Evolutionary conservation across 345 rosid species (phyloP).

Genomic region (Eucalyptus cloeziana): DNA sequence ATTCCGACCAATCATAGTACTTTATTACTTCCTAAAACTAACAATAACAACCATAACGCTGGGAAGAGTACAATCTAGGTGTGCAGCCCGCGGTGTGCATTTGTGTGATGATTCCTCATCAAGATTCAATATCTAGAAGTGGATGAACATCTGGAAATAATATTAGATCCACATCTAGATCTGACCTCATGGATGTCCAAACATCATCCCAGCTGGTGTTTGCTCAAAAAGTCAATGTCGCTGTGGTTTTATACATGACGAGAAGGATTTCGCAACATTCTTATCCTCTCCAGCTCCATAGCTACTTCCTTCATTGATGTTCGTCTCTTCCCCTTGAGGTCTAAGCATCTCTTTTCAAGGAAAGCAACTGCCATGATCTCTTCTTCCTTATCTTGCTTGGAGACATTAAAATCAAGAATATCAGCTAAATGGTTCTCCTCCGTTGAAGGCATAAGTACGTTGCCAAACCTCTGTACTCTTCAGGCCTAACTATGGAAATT

Average conservation of each 20-base stretch:
- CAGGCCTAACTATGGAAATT: neutral
- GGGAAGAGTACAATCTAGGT: neutral
- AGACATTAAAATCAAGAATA: neutral
- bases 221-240: too few species aligned
- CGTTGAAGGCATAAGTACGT: neutral
- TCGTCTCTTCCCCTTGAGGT: neutral
- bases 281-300: neutral
- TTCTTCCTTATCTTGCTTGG: neutral
- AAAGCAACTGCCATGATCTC: neutral
- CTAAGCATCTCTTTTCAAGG: slow-evolving; percentile 2
- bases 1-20: neutral
- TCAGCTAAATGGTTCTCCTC: neutral
- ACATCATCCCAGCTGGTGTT: neutral
- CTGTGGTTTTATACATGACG: too few species aligned
- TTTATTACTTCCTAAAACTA: neutral
- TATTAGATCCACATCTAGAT: neutral
- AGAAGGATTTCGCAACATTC: neutral
- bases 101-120: neutral
- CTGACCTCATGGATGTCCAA: neutral
- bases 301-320: slow-evolving; percentile 3
- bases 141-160: neutral
- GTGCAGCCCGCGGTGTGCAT: neutral
- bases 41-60: neutral
- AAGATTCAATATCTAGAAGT: neutral
- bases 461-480: neutral